These are phyloP conservation scores for Hypoxylon sp. DNA, from an alignment of 2,329 filamentous ascomycete species.

Conservation along the genomic window DNA sequence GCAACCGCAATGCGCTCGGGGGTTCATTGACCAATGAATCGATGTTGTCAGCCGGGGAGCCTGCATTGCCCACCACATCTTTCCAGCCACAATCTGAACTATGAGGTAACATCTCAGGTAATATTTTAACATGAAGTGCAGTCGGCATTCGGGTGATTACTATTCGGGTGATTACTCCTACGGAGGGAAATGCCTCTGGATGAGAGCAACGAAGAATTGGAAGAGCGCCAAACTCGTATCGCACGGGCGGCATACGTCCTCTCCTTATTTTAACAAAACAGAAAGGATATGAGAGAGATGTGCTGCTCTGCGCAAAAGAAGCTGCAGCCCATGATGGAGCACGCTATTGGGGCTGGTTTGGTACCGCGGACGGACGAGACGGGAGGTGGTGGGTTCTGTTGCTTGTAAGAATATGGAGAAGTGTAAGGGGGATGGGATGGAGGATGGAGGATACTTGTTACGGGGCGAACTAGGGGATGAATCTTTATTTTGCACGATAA, in stretches of 20 bases:
- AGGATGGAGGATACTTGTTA: background rate
- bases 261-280: conserved; percentile 7
- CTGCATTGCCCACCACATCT: background rate
- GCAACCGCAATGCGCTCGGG: background rate
- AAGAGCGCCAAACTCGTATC: background rate
- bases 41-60: background rate
- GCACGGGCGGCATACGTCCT: conserved; percentile 3
- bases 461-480: background rate
- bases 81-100: too few species aligned
- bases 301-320: background rate
- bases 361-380: background rate
- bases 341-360: background rate
- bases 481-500: background rate
- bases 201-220: background rate
- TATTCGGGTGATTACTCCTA: background rate
- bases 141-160: background rate
- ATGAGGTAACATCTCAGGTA: background rate
- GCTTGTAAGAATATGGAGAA: background rate
- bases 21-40: background rate
- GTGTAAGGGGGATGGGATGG: background rate
- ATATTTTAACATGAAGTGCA: background rate
- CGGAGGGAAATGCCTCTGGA: background rate
- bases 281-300: background rate
- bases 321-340: background rate
- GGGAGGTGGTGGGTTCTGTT: background rate